Conservation (phyloP, 257 asterid species). For the Ilex asprella region DNA sequence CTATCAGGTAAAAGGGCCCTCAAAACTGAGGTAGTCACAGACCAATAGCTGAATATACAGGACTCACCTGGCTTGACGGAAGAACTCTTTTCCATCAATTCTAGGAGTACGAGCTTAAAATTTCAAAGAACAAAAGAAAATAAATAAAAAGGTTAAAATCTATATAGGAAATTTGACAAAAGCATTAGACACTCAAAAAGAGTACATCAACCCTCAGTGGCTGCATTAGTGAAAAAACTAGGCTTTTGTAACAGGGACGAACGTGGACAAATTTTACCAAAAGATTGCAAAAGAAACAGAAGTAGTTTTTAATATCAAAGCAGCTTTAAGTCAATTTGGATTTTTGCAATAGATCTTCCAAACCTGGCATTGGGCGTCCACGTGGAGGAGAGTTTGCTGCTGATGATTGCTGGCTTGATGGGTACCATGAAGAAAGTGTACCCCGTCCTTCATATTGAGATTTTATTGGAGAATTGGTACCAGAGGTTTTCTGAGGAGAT, state of each 20-base stretch:
- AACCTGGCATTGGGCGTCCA: constrained; percentile 70
- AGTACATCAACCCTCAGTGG: no score
- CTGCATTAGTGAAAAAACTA: no score
- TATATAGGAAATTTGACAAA: no score
- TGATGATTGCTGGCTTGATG: constrained; percentile 95
- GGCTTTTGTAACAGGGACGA: no score
- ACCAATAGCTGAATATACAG: not conserved
- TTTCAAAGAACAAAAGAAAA: not conserved
- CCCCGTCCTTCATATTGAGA: constrained; percentile 48
- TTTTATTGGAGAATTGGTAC: constrained; percentile 49
- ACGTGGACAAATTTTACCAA: no score
- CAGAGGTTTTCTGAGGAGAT: constrained; percentile 75
- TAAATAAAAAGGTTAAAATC: not conserved
- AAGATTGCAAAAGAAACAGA: no score
- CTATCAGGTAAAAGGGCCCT: no score
- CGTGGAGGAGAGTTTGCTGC: constrained; percentile 97
- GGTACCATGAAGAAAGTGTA: constrained; percentile 72
- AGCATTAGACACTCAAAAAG: no score
- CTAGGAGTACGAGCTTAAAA: constrained; percentile 78
- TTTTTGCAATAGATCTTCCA: not conserved
- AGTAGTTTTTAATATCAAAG: no score
- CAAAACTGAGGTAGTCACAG: no score
- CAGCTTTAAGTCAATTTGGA: no score
- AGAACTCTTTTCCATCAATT: constrained; percentile 91
- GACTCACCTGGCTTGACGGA: constrained; percentile 92